Evolutionary conservation across 331 rosid genomes (phyloP).

Genomic region (Dryas integrifolia): DNA sequence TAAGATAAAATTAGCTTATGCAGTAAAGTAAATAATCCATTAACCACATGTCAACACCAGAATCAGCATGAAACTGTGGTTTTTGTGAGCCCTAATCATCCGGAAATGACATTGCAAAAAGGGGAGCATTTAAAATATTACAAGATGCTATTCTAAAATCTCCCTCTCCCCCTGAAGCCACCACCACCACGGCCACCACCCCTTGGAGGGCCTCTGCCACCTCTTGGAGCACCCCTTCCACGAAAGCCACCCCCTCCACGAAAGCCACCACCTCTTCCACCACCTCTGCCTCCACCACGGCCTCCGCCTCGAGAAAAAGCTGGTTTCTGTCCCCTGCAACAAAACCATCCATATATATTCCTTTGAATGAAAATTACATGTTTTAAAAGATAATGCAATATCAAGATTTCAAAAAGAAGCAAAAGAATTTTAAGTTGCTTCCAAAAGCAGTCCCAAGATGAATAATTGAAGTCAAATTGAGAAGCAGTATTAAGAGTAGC

Average conservation of each 20-base stretch:
- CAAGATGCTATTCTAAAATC: conserved; percentile 42
- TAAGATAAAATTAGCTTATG: conserved; percentile 16
- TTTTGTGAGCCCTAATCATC: conserved; percentile 15
- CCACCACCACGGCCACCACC: conserved; percentile 74
- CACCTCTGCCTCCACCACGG: conserved; percentile 64
- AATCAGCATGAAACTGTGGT: conserved; percentile 22
- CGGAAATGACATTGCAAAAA: conserved; percentile 32
- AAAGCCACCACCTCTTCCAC: conserved; percentile 12
- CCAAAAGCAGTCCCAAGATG: neutral
- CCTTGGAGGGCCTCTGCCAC: conserved; percentile 70
- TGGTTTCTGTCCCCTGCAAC: conserved; percentile 64
- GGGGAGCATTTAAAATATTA: conserved; percentile 23
- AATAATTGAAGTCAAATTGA: neutral
- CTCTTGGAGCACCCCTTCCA: conserved; percentile 78
- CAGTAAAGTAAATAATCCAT: conserved; percentile 21
- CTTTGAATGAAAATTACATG: neutral
- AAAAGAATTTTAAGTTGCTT: no score
- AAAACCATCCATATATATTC: conserved; percentile 20
- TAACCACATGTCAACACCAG: conserved; percentile 8
- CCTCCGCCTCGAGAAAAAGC: conserved; percentile 57
- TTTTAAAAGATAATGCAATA: neutral
- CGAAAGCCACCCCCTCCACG: conserved; percentile 60
- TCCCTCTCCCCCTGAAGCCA: conserved; percentile 86
- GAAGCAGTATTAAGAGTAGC: neutral
- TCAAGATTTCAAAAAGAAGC: neutral